Evolutionary conservation across 2,329 filamentous ascomycete genomes (phyloP).

Genomic region (Capronia coronata): DNA sequence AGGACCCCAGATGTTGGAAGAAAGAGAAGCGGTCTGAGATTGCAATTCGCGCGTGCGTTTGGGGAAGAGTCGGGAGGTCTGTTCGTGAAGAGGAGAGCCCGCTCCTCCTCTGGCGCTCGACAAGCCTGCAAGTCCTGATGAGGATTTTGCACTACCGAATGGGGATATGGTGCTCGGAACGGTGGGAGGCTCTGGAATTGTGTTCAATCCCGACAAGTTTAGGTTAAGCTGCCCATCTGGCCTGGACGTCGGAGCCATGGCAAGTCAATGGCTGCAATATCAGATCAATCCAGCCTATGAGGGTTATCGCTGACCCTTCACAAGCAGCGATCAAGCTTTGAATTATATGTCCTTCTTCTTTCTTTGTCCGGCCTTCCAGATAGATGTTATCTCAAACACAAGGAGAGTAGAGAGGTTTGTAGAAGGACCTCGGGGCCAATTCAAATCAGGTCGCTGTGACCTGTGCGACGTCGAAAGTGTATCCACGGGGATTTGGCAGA

Average conservation of each 20-base stretch:
- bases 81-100: constrained; percentile 93
- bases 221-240: constrained; percentile 26
- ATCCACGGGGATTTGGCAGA: neutral
- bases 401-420: neutral
- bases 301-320: neutral
- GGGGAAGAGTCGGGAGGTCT: constrained; percentile 72
- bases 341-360: neutral
- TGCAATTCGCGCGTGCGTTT: constrained; percentile 98
- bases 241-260: constrained; percentile 23
- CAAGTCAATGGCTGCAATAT: neutral
- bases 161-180: constrained; percentile 25
- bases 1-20: constrained; percentile 78
- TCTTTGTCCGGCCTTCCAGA: neutral
- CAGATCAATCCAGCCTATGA: neutral
- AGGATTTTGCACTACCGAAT: constrained; percentile 24
- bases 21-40: constrained; percentile 76
- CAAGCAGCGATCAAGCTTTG: neutral
- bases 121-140: constrained; percentile 37
- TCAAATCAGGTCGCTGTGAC: neutral
- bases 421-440: neutral
- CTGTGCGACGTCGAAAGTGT: neutral
- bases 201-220: constrained; percentile 24
- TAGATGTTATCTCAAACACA: neutral
- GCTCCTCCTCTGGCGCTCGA: constrained; percentile 67
- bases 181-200: constrained; percentile 20